phyloP scores from a whole-genome alignment of 202 grass and related monocot genomes.

The Panicum hallii region DNA sequence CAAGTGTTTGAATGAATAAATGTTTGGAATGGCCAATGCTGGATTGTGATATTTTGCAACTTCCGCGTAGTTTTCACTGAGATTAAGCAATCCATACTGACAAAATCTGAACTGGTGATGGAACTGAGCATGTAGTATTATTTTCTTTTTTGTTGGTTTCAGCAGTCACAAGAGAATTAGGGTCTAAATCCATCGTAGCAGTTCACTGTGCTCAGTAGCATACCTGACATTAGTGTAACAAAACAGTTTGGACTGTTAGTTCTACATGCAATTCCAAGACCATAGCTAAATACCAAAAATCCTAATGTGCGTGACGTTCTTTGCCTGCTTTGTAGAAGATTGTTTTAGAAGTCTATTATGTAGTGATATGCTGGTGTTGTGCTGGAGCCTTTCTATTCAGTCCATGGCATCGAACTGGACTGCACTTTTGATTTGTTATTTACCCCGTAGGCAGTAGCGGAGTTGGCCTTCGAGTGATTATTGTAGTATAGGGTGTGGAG shows the following conservation, averaged over 20 bases:
- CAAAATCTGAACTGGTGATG: slow-evolving; percentile 7
- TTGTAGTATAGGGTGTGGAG: not conserved
- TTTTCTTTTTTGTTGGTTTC: slow-evolving; percentile 3
- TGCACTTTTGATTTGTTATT: not conserved
- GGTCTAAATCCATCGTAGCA: not conserved
- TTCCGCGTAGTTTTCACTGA: slow-evolving; percentile 4
- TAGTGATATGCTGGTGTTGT: slow-evolving; percentile 9
- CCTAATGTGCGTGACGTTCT: not conserved
- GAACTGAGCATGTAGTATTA: not conserved
- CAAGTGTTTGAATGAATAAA: slow-evolving; percentile 37
- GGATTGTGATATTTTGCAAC: not conserved
- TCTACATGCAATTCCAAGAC: not conserved
- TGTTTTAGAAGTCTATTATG: not conserved
- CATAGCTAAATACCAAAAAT: slow-evolving; percentile 8
- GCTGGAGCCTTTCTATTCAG: slow-evolving; percentile 4
- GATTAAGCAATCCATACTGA: not conserved
- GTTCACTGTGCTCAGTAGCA: not conserved
- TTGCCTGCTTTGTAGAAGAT: not conserved
- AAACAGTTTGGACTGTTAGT: not conserved
- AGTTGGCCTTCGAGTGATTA: not conserved
- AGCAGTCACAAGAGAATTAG: not conserved
- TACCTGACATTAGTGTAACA: not conserved
- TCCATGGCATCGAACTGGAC: slow-evolving; percentile 2
- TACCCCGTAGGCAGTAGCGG: not conserved
- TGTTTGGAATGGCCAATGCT: slow-evolving; percentile 4